Evolutionary conservation across 176 grass and related monocot genomes (phyloP), one percentile per base, ranked within the genome.

Genomic region (Raddia guianensis): DNA sequence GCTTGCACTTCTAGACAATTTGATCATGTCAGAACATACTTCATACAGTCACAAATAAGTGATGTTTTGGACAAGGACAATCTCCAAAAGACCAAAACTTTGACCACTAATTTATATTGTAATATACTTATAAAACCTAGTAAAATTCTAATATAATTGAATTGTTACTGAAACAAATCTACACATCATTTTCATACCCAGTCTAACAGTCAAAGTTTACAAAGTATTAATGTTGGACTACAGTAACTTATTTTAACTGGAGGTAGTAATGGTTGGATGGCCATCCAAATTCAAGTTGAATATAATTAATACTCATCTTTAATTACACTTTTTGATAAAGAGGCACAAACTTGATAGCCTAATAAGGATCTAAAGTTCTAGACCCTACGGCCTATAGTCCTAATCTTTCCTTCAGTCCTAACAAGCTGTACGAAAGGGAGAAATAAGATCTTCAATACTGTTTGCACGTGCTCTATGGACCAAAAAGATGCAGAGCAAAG

Each of bases 401-500:
- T 44, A 71, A 27, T 10, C 9, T 47, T 9, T 65, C 60, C 5
- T 20, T 20, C 1, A 16, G 32, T 18, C 48, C 61, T 45, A 69
- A 12, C 34, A 50, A 69, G 52, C 5, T 65, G 63, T 7, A 55
- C 40, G 12, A 63, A 66, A 40, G 66, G 57, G n/a, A 68, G 37
- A 55, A 55, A 55, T 55, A 56, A 20, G 42, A 46, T 46, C 60
- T 56, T 76, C 14, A 70, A 64, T 74, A 43, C 3, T 68, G 6
- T 44, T 74, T 67, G 34, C 55, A 14, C 27, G 49, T 58, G 56
- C 18, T 65, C 5, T 51, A 33, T 49, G 70, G 55, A 32, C 49
- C 42, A 55, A 54, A 57, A 47, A 74, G 50, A 80, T 68, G 50
- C 40, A 81, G 52, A 48, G 9, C 78, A 80, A 60, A 80, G 83